These are phyloP conservation scores for Agapanthus africanus DNA, from an alignment of 106 monocot species.

Conservation along the genomic window DNA sequence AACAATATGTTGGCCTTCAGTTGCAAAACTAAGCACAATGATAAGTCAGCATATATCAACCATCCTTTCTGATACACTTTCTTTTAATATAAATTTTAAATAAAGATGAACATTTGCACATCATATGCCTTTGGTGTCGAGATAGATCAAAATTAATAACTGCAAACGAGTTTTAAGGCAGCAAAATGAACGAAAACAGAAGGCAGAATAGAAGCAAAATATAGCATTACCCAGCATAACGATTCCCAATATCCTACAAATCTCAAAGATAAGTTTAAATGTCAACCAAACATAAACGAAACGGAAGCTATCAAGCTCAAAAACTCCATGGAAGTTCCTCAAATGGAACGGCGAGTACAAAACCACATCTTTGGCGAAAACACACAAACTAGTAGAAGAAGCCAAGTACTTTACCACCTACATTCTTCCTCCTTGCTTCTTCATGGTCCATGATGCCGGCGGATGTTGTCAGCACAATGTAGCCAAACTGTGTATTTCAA, in stretches of 20 bases:
- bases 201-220: no score
- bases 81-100: no score
- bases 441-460: slow-evolving; percentile 67
- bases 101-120: no score
- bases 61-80: no score
- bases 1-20: no score
- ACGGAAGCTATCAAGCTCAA: neutral
- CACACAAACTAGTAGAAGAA: slow-evolving; percentile 40
- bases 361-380: no score
- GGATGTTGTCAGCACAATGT: slow-evolving; percentile 51
- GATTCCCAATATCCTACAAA: neutral
- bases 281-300: neutral
- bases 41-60: no score
- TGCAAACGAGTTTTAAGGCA: no score
- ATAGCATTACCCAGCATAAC: neutral
- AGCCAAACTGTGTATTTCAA: slow-evolving; percentile 16
- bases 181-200: no score
- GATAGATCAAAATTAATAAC: no score
- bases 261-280: neutral
- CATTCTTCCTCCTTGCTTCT: slow-evolving; percentile 70
- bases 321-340: neutral
- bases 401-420: slow-evolving; percentile 54
- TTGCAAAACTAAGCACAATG: no score
- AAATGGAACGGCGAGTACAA: neutral
- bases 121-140: no score